Percentiles rank a stretch among this genome's conserved stretches.
phyloP scores from a whole-genome alignment of 306 rosid species.

The Casuarina glauca region DNA sequence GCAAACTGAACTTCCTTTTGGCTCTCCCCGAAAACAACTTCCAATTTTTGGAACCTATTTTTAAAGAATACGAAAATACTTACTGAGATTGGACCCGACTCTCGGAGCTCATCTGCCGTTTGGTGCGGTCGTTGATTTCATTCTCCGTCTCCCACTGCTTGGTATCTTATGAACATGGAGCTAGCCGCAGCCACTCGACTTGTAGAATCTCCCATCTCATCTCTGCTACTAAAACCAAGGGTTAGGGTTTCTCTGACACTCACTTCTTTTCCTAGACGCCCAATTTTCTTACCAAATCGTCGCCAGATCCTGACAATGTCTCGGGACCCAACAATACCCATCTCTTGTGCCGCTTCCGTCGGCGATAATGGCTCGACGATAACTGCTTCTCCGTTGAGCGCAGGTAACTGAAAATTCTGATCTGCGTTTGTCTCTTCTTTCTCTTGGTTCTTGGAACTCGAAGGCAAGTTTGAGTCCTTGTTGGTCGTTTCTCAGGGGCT shows the following conservation, averaged over 20 bases:
- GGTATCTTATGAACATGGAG: slow-evolving; percentile 42
- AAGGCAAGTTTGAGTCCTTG: slow-evolving; percentile 7
- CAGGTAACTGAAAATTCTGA: slow-evolving; percentile 43
- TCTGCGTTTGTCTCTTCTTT: neutral
- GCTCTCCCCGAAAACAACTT: neutral
- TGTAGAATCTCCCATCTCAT: slow-evolving; percentile 33
- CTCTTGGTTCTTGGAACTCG: slow-evolving; percentile 2
- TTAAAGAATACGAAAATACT: too few relatives aligned
- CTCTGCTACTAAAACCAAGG: slow-evolving; percentile 43
- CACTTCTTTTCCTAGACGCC: slow-evolving; percentile 10
- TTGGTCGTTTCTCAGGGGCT: slow-evolving; percentile 42
- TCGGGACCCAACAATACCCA: slow-evolving; percentile 20
- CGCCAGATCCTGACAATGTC: slow-evolving; percentile 30
- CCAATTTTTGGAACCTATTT: too few relatives aligned
- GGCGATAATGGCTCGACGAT: slow-evolving; percentile 44
- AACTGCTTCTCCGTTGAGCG: slow-evolving; percentile 31
- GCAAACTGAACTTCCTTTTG: neutral
- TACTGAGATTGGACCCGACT: too few relatives aligned
- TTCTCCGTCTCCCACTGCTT: neutral
- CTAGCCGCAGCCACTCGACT: slow-evolving; percentile 44
- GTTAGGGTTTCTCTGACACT: slow-evolving; percentile 36
- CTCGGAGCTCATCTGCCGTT: too few relatives aligned
- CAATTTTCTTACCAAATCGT: slow-evolving; percentile 33
- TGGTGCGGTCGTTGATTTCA: too few relatives aligned
- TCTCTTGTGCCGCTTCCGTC: slow-evolving; percentile 43